phyloP scores from a whole-genome alignment of 1,284 basidiomycete genomes.

The Moniliella sp. region DNA sequence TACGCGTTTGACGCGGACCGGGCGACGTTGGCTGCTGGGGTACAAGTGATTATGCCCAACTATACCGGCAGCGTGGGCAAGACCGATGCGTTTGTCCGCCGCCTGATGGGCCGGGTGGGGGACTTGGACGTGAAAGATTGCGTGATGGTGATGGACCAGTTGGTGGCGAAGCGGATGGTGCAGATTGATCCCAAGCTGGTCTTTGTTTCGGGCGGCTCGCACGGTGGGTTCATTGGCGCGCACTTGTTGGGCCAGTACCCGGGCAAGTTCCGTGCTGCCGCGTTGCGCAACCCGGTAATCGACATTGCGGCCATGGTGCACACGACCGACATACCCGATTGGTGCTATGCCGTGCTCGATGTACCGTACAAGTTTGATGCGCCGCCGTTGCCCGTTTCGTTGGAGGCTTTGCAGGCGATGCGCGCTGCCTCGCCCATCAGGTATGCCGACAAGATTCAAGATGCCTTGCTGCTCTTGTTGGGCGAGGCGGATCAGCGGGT shows the following conservation, averaged over 20 bases:
- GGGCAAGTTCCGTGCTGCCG: constrained; percentile 44
- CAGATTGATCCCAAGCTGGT: constrained; percentile 37
- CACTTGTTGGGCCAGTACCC: constrained; percentile 48
- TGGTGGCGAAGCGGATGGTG: constrained; percentile 40
- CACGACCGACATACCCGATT: constrained; percentile 50
- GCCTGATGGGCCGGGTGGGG: constrained; percentile 44
- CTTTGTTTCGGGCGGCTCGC: constrained; percentile 48
- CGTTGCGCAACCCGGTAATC: constrained; percentile 51
- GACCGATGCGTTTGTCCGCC: constrained; percentile 35
- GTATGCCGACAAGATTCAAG: constrained; percentile 40
- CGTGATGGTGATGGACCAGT: constrained; percentile 40
- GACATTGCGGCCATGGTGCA: constrained; percentile 40
- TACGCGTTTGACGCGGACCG: constrained; percentile 23
- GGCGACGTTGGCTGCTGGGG: constrained; percentile 4
- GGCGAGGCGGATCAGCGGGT: constrained; percentile 47
- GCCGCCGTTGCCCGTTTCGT: constrained; percentile 36
- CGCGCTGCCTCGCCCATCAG: constrained; percentile 44
- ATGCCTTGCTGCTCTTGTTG: constrained; percentile 44
- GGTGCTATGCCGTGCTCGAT: constrained; percentile 46
- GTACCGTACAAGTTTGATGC: constrained; percentile 32
- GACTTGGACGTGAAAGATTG: constrained; percentile 48
- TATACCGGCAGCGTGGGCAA: constrained; percentile 49
- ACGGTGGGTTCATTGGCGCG: constrained; percentile 49
- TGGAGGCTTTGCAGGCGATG: constrained; percentile 38
- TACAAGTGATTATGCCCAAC: constrained; percentile 42